Conservation (phyloP, 2,329 filamentous ascomycete species). For the Botrytis aclada region DNA sequence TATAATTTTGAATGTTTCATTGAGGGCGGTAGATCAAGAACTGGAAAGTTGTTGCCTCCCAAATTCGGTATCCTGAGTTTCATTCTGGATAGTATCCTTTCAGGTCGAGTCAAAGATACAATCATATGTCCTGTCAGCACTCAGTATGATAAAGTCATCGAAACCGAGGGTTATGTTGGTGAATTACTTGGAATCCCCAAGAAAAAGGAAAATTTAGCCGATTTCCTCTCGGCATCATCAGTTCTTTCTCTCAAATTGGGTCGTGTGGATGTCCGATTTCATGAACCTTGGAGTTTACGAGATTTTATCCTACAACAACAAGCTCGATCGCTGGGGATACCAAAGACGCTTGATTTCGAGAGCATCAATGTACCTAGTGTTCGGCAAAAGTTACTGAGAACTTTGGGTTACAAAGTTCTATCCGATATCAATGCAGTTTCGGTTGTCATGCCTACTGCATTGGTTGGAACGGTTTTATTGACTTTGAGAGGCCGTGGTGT, state of each 20-base stretch:
- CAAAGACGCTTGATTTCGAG: conserved; percentile 47
- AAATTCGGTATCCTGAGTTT: conserved; percentile 96
- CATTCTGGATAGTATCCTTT: conserved; percentile 83
- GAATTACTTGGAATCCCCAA: conserved; percentile 93
- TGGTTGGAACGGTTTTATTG: conserved; percentile 89
- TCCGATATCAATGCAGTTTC: conserved; percentile 94
- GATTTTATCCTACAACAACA: conserved; percentile 78
- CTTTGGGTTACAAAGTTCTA: conserved; percentile 86
- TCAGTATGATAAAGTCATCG: conserved; percentile 98
- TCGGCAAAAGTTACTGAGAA: conserved; percentile 69
- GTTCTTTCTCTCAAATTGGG: conserved; percentile 86
- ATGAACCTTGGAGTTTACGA: conserved; percentile 90
- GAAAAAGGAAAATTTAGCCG: conserved; percentile 86
- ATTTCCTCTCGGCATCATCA: conserved; percentile 83
- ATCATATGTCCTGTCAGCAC: conserved; percentile 95
- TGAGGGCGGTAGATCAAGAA: conserved; percentile 88
- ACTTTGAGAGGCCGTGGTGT: conserved; percentile 90
- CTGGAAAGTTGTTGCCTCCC: conserved; percentile 87
- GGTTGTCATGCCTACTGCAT: conserved; percentile 95
- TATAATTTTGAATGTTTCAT: conserved; percentile 98
- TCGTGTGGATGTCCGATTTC: conserved; percentile 90
- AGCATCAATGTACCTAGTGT: conserved; percentile 40
- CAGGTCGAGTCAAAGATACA: conserved; percentile 82
- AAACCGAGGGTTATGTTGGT: conserved; percentile 94
- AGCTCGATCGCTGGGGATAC: conserved; percentile 50